Evolutionary conservation across 305 asterid species (phyloP).

Genomic region (Fraxinus latifolia): DNA sequence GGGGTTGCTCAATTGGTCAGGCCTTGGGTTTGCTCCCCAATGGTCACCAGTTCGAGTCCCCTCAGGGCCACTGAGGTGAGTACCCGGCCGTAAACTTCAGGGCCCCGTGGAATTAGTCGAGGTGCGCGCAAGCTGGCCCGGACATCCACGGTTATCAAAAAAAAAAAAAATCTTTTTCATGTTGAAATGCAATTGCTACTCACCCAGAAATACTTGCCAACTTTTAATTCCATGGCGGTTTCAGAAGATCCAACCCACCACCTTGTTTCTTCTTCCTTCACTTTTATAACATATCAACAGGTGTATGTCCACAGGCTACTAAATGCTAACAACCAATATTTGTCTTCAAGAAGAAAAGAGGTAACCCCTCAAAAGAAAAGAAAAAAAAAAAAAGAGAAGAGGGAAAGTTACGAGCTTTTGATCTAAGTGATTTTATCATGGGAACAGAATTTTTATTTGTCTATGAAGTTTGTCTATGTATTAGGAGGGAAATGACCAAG

Average conservation of each 20-base stretch:
- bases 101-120: no score
- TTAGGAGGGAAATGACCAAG: background rate
- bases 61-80: no score
- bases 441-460: background rate
- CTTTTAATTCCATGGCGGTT: background rate
- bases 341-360: background rate
- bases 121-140: no score
- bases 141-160: no score
- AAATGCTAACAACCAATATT: background rate
- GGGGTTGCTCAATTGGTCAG: no score
- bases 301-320: background rate
- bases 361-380: background rate
- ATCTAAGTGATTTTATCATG: constrained; percentile 10
- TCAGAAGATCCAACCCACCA: background rate
- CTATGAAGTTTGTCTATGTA: background rate
- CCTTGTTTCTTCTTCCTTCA: background rate
- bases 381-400: background rate
- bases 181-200: background rate
- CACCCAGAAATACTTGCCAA: background rate
- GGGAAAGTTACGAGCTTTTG: background rate
- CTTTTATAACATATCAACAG: background rate
- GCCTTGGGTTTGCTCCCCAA: no score
- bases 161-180: background rate
- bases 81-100: no score
- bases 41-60: no score